Evolutionary conservation across 805 yeast species (phyloP).

Genomic region (Candida silvatica): DNA sequence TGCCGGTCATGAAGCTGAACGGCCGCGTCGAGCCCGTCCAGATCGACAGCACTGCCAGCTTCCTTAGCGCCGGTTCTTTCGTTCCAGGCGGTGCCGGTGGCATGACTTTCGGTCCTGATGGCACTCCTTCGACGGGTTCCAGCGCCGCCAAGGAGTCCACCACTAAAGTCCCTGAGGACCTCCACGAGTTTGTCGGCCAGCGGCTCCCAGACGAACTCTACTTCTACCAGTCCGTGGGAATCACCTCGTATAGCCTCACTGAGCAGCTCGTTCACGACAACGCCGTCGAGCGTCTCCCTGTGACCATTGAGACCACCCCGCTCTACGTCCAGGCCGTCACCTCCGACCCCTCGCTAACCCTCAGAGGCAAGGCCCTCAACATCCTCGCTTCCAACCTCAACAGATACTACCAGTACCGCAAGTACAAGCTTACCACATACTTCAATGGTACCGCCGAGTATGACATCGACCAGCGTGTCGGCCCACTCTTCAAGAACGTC

Average conservation of each 20-base stretch:
- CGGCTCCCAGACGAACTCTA: conserved; percentile 80
- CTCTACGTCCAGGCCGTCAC: conserved; percentile 51
- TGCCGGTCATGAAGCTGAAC: conserved; percentile 62
- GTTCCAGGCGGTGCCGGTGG: conserved; percentile 3
- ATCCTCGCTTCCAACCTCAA: conserved; percentile 64
- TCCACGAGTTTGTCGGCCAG: conserved; percentile 76
- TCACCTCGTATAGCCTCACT: conserved; percentile 53
- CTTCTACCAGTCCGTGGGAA: conserved; percentile 74
- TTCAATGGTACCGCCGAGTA: conserved; percentile 14
- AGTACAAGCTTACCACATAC: conserved; percentile 38
- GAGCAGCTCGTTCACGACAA: conserved; percentile 61
- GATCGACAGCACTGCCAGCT: neutral
- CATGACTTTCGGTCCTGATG: conserved; percentile 9
- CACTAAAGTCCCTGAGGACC: conserved; percentile 58
- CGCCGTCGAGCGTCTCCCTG: conserved; percentile 53
- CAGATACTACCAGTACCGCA: conserved; percentile 78
- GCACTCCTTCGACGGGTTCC: conserved; percentile 9
- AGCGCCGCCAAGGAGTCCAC: conserved; percentile 11
- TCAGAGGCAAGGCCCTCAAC: conserved; percentile 56
- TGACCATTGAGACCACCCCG: conserved; percentile 49
- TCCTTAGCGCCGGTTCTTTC: neutral
- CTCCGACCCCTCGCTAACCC: conserved; percentile 33
- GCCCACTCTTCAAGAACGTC: conserved; percentile 39
- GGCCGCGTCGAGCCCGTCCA: conserved; percentile 52
- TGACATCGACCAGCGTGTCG: conserved; percentile 44